Conservation (phyloP, 202 grass and related monocot genomes). For the Alloteropsis angusta region DNA sequence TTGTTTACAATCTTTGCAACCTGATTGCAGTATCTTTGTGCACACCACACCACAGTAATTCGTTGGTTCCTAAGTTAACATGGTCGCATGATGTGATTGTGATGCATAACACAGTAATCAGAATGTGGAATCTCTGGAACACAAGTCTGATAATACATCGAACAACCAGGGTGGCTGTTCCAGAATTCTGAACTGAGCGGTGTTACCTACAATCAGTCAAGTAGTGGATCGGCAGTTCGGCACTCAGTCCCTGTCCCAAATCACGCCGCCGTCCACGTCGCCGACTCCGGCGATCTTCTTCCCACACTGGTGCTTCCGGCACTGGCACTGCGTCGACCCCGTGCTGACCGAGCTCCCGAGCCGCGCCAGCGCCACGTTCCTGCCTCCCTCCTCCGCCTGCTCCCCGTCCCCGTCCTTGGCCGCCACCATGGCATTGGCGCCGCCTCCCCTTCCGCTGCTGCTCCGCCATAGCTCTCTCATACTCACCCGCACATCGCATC, state of each 20-base stretch:
- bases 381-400: not conserved
- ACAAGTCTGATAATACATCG: not conserved
- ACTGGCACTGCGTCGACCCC: slow-evolving; percentile 54
- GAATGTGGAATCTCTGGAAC: not conserved
- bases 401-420: not conserved
- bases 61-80: not conserved
- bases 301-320: slow-evolving; percentile 63
- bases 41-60: not conserved
- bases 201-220: too few species aligned
- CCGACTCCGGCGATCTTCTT: slow-evolving; percentile 25
- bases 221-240: not conserved
- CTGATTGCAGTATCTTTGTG: not conserved
- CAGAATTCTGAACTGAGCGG: too few species aligned
- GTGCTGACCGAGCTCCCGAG: slow-evolving; percentile 44
- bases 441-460: slow-evolving; percentile 1
- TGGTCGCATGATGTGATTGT: not conserved
- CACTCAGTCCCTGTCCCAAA: not conserved
- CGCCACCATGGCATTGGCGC: not conserved
- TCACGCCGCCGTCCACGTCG: not conserved
- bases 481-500: slow-evolving; percentile 41
- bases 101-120: not conserved
- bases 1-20: not conserved
- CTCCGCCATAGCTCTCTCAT: slow-evolving; percentile 38
- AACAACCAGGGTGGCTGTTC: too few species aligned
- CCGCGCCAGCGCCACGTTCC: slow-evolving; percentile 19